phyloP scores from a whole-genome alignment of 306 rosid species.

The Rosa chinensis region DNA sequence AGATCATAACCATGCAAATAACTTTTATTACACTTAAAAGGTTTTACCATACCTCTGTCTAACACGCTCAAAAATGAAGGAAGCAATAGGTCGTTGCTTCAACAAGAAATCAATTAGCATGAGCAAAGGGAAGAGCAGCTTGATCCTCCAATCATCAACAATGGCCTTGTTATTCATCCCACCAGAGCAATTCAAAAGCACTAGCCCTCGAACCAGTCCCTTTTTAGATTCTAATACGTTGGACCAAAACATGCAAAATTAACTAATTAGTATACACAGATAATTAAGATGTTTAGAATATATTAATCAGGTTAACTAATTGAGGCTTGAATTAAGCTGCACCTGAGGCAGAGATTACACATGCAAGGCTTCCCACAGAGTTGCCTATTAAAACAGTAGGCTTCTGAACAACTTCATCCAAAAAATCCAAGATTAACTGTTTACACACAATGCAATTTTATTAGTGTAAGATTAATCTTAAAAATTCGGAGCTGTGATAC shows the following conservation, averaged over 20 bases:
- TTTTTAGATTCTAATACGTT: conserved; percentile 52
- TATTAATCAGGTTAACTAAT: not conserved
- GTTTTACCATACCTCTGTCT: conserved; percentile 55
- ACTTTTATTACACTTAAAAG: not conserved
- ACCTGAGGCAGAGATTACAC: conserved; percentile 91
- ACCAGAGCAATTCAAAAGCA: conserved; percentile 82
- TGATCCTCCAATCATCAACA: conserved; percentile 95
- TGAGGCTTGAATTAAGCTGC: not conserved
- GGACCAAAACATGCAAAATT: conserved; percentile 26
- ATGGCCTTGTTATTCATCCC: conserved; percentile 97
- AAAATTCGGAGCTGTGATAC: not conserved
- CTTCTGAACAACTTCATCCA: conserved; percentile 66
- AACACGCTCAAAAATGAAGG: conserved; percentile 72
- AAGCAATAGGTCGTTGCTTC: conserved; percentile 69
- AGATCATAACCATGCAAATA: not conserved
- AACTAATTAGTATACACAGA: not conserved
- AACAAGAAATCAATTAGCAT: conserved; percentile 76
- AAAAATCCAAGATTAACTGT: conserved; percentile 86
- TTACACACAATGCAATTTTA: not conserved
- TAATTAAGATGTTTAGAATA: not conserved
- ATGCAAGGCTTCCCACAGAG: conserved; percentile 97
- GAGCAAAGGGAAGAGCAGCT: conserved; percentile 70
- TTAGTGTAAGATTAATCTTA: not conserved
- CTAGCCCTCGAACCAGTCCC: conserved; percentile 66
- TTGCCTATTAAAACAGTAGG: conserved; percentile 89